Conservation (phyloP, 139 green algal genomes). For the Chlamydomonas eustigma region DNA sequence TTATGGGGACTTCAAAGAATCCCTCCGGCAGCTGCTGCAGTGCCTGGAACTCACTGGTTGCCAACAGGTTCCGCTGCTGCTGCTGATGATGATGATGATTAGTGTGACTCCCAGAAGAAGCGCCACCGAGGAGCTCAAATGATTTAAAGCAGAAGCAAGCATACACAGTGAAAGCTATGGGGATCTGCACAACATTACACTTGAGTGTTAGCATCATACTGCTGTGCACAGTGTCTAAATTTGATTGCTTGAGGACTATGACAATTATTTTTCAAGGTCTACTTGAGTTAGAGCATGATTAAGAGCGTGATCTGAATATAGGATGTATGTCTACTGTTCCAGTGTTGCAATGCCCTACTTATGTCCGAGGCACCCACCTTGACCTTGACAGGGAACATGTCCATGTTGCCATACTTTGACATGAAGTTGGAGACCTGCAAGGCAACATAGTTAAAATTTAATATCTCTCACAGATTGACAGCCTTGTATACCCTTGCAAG, state of each 20-base stretch:
- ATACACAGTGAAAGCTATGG: constrained; percentile 73
- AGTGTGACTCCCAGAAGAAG: not conserved
- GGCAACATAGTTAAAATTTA: no score
- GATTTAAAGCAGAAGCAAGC: constrained; percentile 60
- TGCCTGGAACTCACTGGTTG: not conserved
- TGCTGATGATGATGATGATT: not conserved
- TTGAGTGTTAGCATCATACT: no score
- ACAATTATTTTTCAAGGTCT: no score
- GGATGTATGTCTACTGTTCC: no score
- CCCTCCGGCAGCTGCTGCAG: not conserved
- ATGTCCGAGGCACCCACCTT: no score
- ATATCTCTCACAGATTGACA: no score
- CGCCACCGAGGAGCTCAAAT: constrained; percentile 27
- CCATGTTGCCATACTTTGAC: constrained; percentile 60
- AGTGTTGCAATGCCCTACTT: no score
- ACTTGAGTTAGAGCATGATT: no score
- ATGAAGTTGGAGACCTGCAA: constrained; percentile 58
- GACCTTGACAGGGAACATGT: constrained; percentile 75
- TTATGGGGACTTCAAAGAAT: constrained; percentile 2
- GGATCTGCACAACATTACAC: constrained; percentile 64
- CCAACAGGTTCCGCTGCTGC: not conserved
- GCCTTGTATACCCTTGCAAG: no score
- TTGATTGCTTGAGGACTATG: no score
- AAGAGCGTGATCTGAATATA: no score
- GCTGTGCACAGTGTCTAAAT: no score